phyloP scores from a whole-genome alignment of 805 yeast species.

The Metahyphopichia silvanorum region DNA sequence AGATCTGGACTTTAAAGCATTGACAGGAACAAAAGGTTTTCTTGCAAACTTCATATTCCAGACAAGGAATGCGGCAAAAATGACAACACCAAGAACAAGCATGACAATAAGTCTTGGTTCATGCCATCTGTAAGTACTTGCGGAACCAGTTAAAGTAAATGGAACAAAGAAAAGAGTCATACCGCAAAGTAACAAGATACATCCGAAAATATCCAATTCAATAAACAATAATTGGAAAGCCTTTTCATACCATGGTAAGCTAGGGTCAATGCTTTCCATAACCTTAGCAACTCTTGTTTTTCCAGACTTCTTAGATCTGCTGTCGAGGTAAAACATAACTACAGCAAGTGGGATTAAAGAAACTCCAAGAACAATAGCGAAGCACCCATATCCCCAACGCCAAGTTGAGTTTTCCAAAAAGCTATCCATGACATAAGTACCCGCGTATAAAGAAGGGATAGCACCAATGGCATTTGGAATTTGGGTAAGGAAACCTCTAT shows the following conservation, averaged over 20 bases:
- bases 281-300: constrained; percentile 3
- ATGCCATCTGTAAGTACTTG: constrained; percentile 9
- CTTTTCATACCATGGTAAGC: constrained; percentile 6
- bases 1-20: constrained; percentile 14
- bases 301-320: constrained; percentile 23
- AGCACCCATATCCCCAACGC: constrained; percentile 7
- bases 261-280: constrained; percentile 9
- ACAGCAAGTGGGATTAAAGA: constrained; percentile 18
- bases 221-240: constrained; percentile 14
- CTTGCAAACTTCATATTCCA: constrained; percentile 18
- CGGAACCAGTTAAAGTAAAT: constrained; percentile 20
- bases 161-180: constrained; percentile 21
- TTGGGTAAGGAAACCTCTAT: constrained; percentile 34
- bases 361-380: constrained; percentile 9
- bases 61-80: constrained; percentile 12
- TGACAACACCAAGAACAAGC: constrained; percentile 20
- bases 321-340: constrained; percentile 21
- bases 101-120: constrained; percentile 14
- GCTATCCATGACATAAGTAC: constrained; percentile 22
- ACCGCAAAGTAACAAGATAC: constrained; percentile 13
- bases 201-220: constrained; percentile 18
- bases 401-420: constrained; percentile 9
- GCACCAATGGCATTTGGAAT: constrained; percentile 27
- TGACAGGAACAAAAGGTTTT: constrained; percentile 19
- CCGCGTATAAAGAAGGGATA: constrained; percentile 29